Conservation (phyloP, 2,329 filamentous ascomycete species). For the Colletotrichum filicis region DNA sequence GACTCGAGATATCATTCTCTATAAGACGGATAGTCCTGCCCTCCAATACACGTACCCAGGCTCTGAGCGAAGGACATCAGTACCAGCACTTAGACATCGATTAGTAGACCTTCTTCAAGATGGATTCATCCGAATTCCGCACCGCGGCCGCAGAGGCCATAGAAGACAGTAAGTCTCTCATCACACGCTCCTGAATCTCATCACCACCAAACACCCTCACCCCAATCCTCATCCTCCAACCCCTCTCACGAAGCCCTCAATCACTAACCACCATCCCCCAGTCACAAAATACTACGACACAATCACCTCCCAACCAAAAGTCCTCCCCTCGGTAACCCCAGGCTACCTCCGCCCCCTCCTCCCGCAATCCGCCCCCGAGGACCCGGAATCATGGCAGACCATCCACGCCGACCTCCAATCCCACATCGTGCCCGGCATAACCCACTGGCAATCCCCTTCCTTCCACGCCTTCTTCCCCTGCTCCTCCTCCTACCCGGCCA, state of each 20-base stretch:
- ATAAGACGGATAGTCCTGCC: not conserved
- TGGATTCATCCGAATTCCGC: constrained; percentile 85
- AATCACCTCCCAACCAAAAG: constrained; percentile 71
- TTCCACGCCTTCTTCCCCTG: constrained; percentile 98
- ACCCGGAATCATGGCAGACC: constrained; percentile 78
- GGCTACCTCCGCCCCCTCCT: constrained; percentile 88
- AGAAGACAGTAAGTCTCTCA: constrained; percentile 76
- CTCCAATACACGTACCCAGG: not conserved
- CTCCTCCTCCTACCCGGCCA: constrained; percentile 82
- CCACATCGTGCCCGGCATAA: constrained; percentile 91
- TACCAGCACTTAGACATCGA: not conserved
- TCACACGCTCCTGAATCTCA: not conserved
- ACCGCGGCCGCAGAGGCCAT: constrained; percentile 81
- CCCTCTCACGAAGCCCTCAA: not conserved
- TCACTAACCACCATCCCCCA: constrained; percentile 47
- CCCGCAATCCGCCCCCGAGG: constrained; percentile 71
- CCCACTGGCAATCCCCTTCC: constrained; percentile 93
- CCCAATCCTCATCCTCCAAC: not conserved
- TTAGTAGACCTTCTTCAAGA: constrained; percentile 46
- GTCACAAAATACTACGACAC: constrained; percentile 87
- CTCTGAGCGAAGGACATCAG: not conserved
- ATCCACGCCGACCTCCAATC: constrained; percentile 87
- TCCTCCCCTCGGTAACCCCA: constrained; percentile 82
- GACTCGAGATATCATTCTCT: not conserved
- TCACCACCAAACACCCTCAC: constrained; percentile 8